Conservation (phyloP, 495 filamentous ascomycete genomes). For the Staphylotrichum tortipilum region DNA sequence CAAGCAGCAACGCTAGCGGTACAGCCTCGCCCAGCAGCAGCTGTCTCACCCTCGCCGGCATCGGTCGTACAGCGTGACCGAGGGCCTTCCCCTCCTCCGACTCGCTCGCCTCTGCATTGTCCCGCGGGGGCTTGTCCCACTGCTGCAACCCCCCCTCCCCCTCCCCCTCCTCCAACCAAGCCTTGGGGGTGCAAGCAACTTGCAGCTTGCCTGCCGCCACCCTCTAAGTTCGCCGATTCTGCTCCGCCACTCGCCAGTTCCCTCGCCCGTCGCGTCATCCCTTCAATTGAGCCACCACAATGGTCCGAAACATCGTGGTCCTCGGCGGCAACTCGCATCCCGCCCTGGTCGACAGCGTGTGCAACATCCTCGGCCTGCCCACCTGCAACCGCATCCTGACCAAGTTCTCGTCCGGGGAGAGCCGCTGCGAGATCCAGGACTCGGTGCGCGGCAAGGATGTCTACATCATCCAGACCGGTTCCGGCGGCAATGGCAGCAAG, state of each 20-base stretch:
- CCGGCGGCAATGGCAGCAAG: constrained; percentile 42
- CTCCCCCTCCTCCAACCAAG: no score
- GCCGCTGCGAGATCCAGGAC: constrained; percentile 88
- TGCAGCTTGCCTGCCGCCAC: constrained; percentile 3
- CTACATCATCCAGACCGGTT: constrained; percentile 79
- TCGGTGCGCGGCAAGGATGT: constrained; percentile 97
- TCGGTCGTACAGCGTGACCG: neutral
- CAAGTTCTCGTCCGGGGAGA: constrained; percentile 94
- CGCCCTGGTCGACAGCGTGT: constrained; percentile 74
- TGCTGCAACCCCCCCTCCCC: constrained; percentile 1
- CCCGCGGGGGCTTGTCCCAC: constrained; percentile 3
- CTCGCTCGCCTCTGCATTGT: neutral
- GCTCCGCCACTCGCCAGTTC: constrained; percentile 1
- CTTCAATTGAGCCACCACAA: constrained; percentile 33
- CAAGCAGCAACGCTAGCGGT: no score
- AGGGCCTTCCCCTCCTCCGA: neutral
- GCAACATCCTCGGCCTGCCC: constrained; percentile 77
- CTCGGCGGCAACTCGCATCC: constrained; percentile 94
- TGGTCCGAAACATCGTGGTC: constrained; percentile 97
- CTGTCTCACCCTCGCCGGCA: neutral
- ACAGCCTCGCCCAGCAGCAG: neutral
- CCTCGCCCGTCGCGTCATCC: constrained; percentile 5
- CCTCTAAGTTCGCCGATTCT: constrained; percentile 7
- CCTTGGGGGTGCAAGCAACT: no score
- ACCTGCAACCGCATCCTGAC: constrained; percentile 72